Evolutionary conservation across 805 yeast genomes (phyloP), one percentile per base, ranked within the genome.

Genomic region (Isabelozyma gotoi): DNA sequence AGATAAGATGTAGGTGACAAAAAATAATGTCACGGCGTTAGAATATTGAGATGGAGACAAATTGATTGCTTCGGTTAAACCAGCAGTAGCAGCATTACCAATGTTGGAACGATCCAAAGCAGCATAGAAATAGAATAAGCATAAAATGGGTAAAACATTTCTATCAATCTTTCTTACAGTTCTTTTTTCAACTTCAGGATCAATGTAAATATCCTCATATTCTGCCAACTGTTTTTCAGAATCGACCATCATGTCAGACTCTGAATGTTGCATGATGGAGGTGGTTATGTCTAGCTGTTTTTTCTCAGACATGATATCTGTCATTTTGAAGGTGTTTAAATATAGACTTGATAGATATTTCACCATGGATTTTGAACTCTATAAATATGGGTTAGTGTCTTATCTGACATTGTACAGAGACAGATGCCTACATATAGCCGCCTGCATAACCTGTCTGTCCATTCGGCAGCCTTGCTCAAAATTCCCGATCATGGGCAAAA

Each of bases 81-180:
- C 84, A 11, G 81, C 83, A 2, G 76, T 67, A 34, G 69, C 69
- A 7, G 84, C 84, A 53, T 80, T 80, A 50, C 84, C 84, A 42
- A 80, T 77, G 53, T 79, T 80, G 11, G 82, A 75, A 46, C 78
- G 69, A 57, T 80, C 85, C 43, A 80, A 59, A 38, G 70, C 67
- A 3, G 80, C 71, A 36, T 74, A 60, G 43, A 77, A 68, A 53
- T 76, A 77, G 35, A 73, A 57, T 16, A 68, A 44, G 7, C 71
- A 58, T 43, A 76, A 57, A 42, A 76, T 55, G 1, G 81, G 80
- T 38, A 76, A 59, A 11, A 76, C 51, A 38, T 63, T 64, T 38
- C 56, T 51, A 50, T 77, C 81, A 56, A 76, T 62, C 50, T 74
- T 74, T 33, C 53, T 57, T 10, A 72, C 46, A n/a, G 75, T 59